A percentile compares a stretch with the other conserved stretches of the same genome.
phyloP scores from a whole-genome alignment of 495 filamentous ascomycete genomes.

The Cercophora newfieldiana region DNA sequence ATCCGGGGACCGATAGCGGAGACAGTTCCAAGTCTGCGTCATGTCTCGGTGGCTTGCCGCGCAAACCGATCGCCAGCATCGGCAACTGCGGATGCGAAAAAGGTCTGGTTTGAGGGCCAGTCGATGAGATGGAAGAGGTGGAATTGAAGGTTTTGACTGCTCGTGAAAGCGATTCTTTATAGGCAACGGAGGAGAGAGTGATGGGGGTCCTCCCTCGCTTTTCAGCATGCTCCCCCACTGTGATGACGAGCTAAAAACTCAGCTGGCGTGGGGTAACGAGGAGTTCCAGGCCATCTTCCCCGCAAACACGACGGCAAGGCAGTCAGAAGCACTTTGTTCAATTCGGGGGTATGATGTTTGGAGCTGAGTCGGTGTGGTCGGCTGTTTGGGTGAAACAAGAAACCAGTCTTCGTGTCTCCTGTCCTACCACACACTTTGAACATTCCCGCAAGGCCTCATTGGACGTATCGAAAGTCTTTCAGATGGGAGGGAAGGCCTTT shows the following conservation, averaged over 20 bases:
- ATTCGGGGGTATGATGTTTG: too few relatives aligned
- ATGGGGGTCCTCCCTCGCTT: not conserved
- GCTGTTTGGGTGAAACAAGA: too few relatives aligned
- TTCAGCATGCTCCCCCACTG: not conserved
- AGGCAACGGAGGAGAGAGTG: not conserved
- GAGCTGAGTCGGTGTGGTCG: too few relatives aligned
- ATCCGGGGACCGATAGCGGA: not conserved
- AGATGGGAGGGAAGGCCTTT: too few relatives aligned
- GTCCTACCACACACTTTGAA: too few relatives aligned
- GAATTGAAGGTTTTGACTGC: not conserved
- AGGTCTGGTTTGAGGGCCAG: not conserved
- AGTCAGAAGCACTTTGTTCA: too few relatives aligned
- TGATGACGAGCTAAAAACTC: not conserved
- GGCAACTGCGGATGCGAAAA: not conserved
- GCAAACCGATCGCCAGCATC: not conserved
- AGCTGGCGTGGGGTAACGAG: not conserved
- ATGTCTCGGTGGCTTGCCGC: not conserved
- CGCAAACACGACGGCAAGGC: too few relatives aligned
- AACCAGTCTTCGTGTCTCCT: too few relatives aligned
- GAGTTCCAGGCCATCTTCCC: too few relatives aligned
- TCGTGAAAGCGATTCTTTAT: not conserved
- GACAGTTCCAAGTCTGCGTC: not conserved
- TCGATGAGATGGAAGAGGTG: not conserved
- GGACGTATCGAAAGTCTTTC: too few relatives aligned
- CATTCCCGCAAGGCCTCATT: too few relatives aligned